Evolutionary conservation across 305 asterid genomes (phyloP), one percentile per base, ranked within the genome.

Genomic region (Fraxinus sp.): DNA sequence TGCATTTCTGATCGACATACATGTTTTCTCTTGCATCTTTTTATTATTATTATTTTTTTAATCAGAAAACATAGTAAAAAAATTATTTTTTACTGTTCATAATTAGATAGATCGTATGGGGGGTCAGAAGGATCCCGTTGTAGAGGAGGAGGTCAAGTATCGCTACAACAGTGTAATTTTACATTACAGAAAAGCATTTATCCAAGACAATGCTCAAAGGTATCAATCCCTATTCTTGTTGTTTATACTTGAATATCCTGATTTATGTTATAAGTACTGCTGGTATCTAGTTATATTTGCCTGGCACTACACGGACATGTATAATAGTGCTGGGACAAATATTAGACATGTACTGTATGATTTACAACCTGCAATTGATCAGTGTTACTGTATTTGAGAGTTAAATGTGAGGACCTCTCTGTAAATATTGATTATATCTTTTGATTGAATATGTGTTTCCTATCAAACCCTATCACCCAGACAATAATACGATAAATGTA

Each of bases 131-230:
- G 98, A 96, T 90, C 95, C 93, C 76, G 87, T 81, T 80, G 78
- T 94, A 75, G 98, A 94, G 87, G 96, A 93, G 77, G 98, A 94
- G 88, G 98, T 96, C 83, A 94, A 92, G 86, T 91, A 84, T 83
- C 98, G 98, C 43, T 96, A 96, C 90, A 92, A 92, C 86, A 93
- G 89, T 78, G 97, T 94, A 85, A 96, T 96, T 90, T 82, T 89
- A 88, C 99, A 96, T 91, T 96, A 96, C 90, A 87, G 95, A 84
- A 96, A 94, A 86, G 94, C 99, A 39, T 94, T 94, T 88, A 96
- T 96, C 84, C 99, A 94, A 88, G 99, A 96, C 76, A 92, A 92
- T 88, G 98, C 98, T 79, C 99, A 96, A 86, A 93, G 99, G 99
- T 96, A 90, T 14, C 46, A 79, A 80, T 39, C 62, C 75, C 52